Base-by-base conservation (phyloP, 2,329 filamentous ascomycete species). In the Ceratocystiopsis brevicomis region DNA sequence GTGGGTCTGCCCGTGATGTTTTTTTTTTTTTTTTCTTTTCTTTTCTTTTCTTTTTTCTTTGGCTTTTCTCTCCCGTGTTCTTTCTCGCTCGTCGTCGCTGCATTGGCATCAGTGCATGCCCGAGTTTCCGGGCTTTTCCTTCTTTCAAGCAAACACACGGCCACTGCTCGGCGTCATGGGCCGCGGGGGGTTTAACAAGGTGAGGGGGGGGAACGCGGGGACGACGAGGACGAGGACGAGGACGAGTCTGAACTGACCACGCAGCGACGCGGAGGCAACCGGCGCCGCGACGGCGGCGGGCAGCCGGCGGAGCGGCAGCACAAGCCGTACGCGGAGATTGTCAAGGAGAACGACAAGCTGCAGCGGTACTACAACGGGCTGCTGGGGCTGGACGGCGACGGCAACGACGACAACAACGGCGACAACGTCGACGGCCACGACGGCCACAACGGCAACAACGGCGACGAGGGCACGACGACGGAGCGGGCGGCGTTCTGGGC, bases 401-500 rank as follows among this genome's bases (percentile, higher is more conserved):
- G n/a, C n/a, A n/a, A n/a, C n/a, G n/a, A n/a, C n/a, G n/a, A n/a
- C n/a, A n/a, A n/a, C n/a, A n/a, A n/a, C n/a, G n/a, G n/a, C n/a
- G n/a, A n/a, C n/a, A n/a, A n/a, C n/a, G n/a, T n/a, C n/a, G n/a
- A n/a, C n/a, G n/a, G n/a, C n/a, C n/a, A n/a, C n/a, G n/a, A n/a
- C n/a, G n/a, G n/a, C n/a, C n/a, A n/a, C n/a, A n/a, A n/a, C n/a
- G n/a, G n/a, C n/a, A n/a, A n/a, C n/a, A n/a, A n/a, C n/a, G n/a
- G n/a, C n/a, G 46, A 48, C 32, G 32, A 4, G 32, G 32, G 4
- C 4, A 14, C 32, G 32, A 11, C 32, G 41, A 75, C 78, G 39
- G 88, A 96, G 63, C 76, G 73, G 54, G 67, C 76, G 45, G 69
- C 73, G 11, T 96, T 95, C 62, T 98, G 90, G 90, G 71, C 73